phyloP scores from a whole-genome alignment of 164 flowering plant genomes.

The Euptelea pleiosperma region DNA sequence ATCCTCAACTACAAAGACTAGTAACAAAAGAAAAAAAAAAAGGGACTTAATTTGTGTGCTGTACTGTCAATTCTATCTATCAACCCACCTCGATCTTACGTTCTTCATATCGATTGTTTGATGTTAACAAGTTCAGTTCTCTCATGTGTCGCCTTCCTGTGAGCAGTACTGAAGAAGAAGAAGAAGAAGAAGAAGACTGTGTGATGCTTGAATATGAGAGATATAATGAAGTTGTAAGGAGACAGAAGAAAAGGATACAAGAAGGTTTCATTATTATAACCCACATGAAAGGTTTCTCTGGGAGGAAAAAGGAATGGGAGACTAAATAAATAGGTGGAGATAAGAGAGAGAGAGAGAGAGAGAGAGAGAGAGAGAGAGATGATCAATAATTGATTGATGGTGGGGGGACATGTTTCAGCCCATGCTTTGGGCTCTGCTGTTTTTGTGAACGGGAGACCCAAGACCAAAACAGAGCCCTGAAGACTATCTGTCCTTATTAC shows the following conservation, averaged over 20 bases:
- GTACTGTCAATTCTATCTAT: background rate
- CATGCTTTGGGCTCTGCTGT: conserved; percentile 26
- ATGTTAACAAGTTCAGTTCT: conserved; percentile 9
- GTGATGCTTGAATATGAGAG: conserved; percentile 17
- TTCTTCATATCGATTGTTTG: background rate
- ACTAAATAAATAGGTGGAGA: conserved; percentile 22
- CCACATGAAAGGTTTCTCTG: conserved; percentile 2
- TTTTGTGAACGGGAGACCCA: conserved; percentile 11
- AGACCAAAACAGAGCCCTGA: too few relatives aligned
- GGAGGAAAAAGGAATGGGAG: background rate
- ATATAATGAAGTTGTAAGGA: conserved; percentile 23
- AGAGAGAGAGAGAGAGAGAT: conserved; percentile 19
- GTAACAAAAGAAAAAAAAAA: background rate
- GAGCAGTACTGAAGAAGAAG: conserved; percentile 7
- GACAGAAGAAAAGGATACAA: conserved; percentile 24
- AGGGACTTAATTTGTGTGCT: background rate
- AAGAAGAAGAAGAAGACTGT: conserved; percentile 11
- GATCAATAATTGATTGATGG: conserved; percentile 26
- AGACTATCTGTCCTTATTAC: too few relatives aligned
- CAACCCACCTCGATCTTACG: conserved; percentile 21
- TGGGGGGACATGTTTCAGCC: conserved; percentile 32
- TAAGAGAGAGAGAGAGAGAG: conserved; percentile 4
- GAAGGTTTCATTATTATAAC: conserved; percentile 27
- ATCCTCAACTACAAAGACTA: background rate
- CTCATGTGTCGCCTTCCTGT: conserved; percentile 16